Percentiles rank a stretch among this genome's conserved stretches.
Evolutionary conservation across 2,329 filamentous ascomycete genomes (phyloP).

Genomic region (Ophiocordyceps robertsii): DNA sequence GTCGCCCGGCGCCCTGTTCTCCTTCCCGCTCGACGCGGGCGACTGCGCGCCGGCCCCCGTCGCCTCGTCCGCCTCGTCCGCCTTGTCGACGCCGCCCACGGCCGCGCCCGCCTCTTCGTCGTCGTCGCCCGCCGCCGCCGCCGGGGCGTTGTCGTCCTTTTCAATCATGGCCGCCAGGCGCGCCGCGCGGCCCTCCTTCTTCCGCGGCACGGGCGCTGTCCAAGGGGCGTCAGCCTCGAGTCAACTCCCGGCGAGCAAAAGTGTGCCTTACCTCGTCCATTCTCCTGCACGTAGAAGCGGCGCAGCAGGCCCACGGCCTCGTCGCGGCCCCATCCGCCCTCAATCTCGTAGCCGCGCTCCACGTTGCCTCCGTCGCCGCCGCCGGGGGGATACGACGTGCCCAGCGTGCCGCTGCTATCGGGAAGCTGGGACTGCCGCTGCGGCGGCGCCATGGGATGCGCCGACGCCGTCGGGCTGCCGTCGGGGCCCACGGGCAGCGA

Average conservation of each 20-base stretch:
- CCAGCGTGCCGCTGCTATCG: conserved; percentile 21
- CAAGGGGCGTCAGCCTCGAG: conserved; percentile 4
- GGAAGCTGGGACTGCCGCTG: conserved; percentile 22
- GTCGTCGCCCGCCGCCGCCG: no score
- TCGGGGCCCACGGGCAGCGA: conserved; percentile 27
- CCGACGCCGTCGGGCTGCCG: conserved; percentile 23
- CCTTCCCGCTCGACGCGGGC: no score
- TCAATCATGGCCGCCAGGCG: conserved; percentile 38
- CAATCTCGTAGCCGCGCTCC: conserved; percentile 67
- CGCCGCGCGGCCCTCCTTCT: conserved; percentile 42
- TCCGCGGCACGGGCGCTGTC: conserved; percentile 36
- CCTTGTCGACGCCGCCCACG: no score
- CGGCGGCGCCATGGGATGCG: conserved; percentile 18
- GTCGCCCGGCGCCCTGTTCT: no score
- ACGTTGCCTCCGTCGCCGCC: conserved; percentile 52
- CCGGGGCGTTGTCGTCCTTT: conserved; percentile 15
- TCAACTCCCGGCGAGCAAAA: not conserved
- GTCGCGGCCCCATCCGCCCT: conserved; percentile 78
- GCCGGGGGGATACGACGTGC: conserved; percentile 21
- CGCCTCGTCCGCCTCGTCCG: no score
- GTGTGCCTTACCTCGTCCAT: conserved; percentile 59
- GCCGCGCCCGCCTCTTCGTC: no score
- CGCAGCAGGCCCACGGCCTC: conserved; percentile 87
- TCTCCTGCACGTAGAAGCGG: conserved; percentile 96
- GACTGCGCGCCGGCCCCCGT: no score